phyloP scores from a whole-genome alignment of 2,329 filamentous ascomycete genomes.

The Plenodomus biglobosus region DNA sequence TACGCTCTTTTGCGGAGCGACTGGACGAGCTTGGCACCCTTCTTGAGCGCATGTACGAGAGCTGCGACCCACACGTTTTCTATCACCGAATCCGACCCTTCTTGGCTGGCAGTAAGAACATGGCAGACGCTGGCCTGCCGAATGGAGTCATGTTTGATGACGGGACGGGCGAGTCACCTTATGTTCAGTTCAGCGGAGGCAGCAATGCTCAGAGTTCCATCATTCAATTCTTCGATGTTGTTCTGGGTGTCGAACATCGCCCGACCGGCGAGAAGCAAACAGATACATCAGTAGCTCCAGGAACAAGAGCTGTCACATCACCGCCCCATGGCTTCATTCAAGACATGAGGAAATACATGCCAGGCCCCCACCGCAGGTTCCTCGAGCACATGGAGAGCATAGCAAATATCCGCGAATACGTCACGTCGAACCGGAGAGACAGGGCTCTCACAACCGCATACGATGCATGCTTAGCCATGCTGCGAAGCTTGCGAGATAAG shows the following conservation, averaged over 20 bases:
- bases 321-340: conserved; percentile 85
- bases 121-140: conserved; percentile 89
- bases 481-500: conserved; percentile 80
- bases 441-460: conserved; percentile 75
- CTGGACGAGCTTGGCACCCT: conserved; percentile 80
- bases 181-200: conserved; percentile 85
- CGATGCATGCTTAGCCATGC: conserved; percentile 82
- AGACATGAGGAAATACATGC: conserved; percentile 98
- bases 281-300: conserved; percentile 33
- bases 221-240: conserved; percentile 96
- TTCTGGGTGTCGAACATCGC: conserved; percentile 84
- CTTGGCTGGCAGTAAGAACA: conserved; percentile 95
- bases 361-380: conserved; percentile 86
- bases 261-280: conserved; percentile 74
- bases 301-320: conserved; percentile 48
- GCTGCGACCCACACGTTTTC: conserved; percentile 91
- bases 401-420: conserved; percentile 85
- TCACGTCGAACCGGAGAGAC: conserved; percentile 64
- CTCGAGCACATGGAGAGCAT: conserved; percentile 75
- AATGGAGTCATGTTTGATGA: conserved; percentile 86
- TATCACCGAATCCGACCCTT: conserved; percentile 96
- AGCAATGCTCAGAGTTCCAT: conserved; percentile 97
- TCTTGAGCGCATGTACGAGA: conserved; percentile 89
- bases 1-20: conserved; percentile 82
- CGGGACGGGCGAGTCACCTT: conserved; percentile 66